Base-by-base conservation (phyloP, 164 flowering plant genomes). In the Vitis rupestris region DNA sequence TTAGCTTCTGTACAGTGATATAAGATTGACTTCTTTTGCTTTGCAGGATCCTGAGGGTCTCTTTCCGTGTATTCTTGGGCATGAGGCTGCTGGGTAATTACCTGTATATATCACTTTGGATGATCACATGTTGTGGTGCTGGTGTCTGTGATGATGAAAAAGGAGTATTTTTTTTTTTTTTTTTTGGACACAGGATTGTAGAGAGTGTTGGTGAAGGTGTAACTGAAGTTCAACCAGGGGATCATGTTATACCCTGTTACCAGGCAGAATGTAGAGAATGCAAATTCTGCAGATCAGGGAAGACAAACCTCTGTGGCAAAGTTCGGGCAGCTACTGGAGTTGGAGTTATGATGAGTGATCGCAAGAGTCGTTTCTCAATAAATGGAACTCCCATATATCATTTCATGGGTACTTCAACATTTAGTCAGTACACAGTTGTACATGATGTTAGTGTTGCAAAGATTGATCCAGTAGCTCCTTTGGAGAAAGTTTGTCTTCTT, bases 201-300 rank as follows among this genome's bases (percentile, higher is more conserved):
- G 99, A 96, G 78, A 96, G 99, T 79, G 93, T 93, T 74, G 99
- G 99, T 71, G 99, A 93, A 81, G 98, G 98, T 61, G 99, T 96
- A 6, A 96, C 98, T 56, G 97, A 89, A 49, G 97, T 93, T 76
- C 88, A 93, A 75, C 90, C 97, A 1, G 99, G 98, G 12, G 99
- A 96, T 75, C 99, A 90, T 80, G 99, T 96, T 30, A 93, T 93
- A 65, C 98, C 97, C 60, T 91, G 97, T 76, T 96, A 93, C 80
- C 97, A 89, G 80, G 97, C 98, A 63, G 99, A 96, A 71, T 93
- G 98, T 77, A 77, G 78, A 65, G 99, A 96, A 75, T 96, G 99
- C 82, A 93, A 93, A 81, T 90, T 93, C 62, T 96, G 99, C 82
- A 91, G 85, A 79, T 96, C 98, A 44, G 99, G 98, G 66, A 93